phyloP scores from a whole-genome alignment of 306 rosid species.

The Acmispon strigosus region DNA sequence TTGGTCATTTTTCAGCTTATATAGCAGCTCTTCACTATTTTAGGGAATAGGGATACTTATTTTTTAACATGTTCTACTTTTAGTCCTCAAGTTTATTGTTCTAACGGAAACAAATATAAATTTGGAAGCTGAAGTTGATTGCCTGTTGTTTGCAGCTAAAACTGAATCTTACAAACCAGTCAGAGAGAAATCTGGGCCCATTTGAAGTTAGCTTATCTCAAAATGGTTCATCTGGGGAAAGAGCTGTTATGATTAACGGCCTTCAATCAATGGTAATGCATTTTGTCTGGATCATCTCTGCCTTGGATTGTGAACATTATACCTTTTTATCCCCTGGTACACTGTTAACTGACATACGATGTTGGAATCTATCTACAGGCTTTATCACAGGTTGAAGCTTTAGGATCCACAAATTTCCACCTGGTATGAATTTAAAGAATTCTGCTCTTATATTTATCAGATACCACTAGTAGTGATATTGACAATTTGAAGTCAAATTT shows the following conservation, averaged over 20 bases:
- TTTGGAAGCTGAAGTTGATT: constrained; percentile 29
- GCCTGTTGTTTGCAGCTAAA: constrained; percentile 56
- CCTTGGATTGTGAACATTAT: constrained; percentile 7
- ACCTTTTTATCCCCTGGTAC: not conserved
- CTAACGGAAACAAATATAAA: not conserved
- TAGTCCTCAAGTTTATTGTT: not conserved
- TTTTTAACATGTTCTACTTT: constrained; percentile 13
- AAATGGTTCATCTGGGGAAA: constrained; percentile 46
- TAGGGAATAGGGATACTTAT: not conserved
- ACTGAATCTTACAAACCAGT: constrained; percentile 59
- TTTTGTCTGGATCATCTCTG: constrained; percentile 12
- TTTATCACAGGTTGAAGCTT: constrained; percentile 46
- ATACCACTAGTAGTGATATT: not conserved
- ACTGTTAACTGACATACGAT: constrained; percentile 1
- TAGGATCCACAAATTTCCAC: constrained; percentile 37
- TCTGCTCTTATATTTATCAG: constrained; percentile 2
- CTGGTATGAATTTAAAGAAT: constrained; percentile 48
- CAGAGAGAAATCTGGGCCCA: constrained; percentile 81
- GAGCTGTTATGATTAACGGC: constrained; percentile 67
- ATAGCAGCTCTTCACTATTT: constrained; percentile 11
- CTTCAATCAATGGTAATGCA: constrained; percentile 72
- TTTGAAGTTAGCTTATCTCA: constrained; percentile 70
- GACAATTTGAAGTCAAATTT: constrained; percentile 2
- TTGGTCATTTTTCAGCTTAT: not conserved
- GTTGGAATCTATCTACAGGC: constrained; percentile 31